phyloP scores from a whole-genome alignment of 2,329 filamentous ascomycete species.

The Monosporascus sp. region DNA sequence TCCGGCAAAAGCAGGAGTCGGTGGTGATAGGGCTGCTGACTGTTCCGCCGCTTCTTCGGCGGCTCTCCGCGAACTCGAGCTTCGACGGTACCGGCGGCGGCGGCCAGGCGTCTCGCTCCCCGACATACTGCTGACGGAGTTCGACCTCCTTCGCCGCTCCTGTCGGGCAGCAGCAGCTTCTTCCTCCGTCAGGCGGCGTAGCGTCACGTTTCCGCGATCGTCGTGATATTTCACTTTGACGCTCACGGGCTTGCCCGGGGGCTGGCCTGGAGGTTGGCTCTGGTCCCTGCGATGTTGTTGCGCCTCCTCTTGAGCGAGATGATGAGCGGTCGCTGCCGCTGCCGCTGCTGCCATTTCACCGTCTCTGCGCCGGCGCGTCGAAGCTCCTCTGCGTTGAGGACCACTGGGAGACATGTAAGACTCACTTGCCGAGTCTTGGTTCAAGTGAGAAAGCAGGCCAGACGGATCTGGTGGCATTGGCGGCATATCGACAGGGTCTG shows the following conservation, averaged over 20 bases:
- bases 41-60: conserved; percentile 44
- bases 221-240: conserved; percentile 58
- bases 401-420: conserved; percentile 37
- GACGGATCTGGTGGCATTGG: conserved; percentile 49
- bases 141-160: conserved; percentile 36
- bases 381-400: conserved; percentile 36
- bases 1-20: conserved; percentile 52
- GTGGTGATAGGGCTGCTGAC: conserved; percentile 43
- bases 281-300: conserved; percentile 31
- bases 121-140: conserved; percentile 53
- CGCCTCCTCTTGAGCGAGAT: conserved; percentile 45
- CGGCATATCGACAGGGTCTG: conserved; percentile 44
- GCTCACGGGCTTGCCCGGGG: conserved; percentile 43
- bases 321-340: conserved; percentile 42
- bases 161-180: conserved; percentile 43
- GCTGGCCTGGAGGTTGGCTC: conserved; percentile 30
- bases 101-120: conserved; percentile 49
- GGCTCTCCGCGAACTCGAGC: conserved; percentile 40
- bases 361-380: conserved; percentile 42
- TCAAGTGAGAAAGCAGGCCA: conserved; percentile 33
- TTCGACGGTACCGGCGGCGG: conserved; percentile 47
- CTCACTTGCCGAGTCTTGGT: conserved; percentile 39
- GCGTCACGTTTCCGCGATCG: conserved; percentile 56
- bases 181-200: conserved; percentile 57
- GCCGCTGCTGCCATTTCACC: conserved; percentile 42